phyloP scores from a whole-genome alignment of 371 early-diverging fungal genomes.

The Mortierella sp. region DNA sequence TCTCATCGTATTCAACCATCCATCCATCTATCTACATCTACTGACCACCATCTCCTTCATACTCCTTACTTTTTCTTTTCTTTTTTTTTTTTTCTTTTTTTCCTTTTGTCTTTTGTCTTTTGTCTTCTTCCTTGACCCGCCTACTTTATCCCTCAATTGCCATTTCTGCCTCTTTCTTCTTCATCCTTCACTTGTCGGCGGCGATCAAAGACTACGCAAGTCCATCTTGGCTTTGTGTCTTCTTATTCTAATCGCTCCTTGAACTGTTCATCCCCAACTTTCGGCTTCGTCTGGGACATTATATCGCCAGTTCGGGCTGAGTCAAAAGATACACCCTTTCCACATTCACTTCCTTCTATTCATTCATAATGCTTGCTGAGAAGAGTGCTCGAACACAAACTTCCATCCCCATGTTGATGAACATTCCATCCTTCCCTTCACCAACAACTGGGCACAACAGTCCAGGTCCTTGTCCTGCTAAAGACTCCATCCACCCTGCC shows the following conservation, averaged over 20 bases:
- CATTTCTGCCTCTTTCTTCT: constrained; percentile 12
- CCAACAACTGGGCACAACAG: constrained; percentile 8
- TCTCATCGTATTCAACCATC: constrained; percentile 6
- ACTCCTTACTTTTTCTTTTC: constrained; percentile 5
- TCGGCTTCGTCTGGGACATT: background rate
- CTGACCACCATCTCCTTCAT: constrained; percentile 11
- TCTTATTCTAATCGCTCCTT: constrained; percentile 3
- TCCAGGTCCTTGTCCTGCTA: background rate
- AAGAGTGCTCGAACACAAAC: constrained; percentile 22
- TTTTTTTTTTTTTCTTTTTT: background rate
- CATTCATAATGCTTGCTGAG: constrained; percentile 24
- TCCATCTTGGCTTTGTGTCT: constrained; percentile 10
- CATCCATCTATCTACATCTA: constrained; percentile 26
- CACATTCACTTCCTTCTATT: background rate
- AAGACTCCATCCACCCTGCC: background rate
- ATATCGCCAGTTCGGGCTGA: constrained; percentile 5
- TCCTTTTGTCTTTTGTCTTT: background rate
- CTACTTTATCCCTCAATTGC: background rate
- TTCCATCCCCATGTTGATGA: constrained; percentile 10
- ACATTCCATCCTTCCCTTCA: constrained; percentile 15
- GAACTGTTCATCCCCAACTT: background rate
- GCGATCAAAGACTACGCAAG: constrained; percentile 24
- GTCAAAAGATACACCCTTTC: background rate
- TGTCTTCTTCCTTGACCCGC: background rate
- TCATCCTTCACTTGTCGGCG: constrained; percentile 11